Percentiles rank a stretch among this genome's conserved stretches.
These are phyloP conservation scores for Schizonepeta tenuifolia DNA, from an alignment of 257 asterid genomes.

Conservation along the genomic window DNA sequence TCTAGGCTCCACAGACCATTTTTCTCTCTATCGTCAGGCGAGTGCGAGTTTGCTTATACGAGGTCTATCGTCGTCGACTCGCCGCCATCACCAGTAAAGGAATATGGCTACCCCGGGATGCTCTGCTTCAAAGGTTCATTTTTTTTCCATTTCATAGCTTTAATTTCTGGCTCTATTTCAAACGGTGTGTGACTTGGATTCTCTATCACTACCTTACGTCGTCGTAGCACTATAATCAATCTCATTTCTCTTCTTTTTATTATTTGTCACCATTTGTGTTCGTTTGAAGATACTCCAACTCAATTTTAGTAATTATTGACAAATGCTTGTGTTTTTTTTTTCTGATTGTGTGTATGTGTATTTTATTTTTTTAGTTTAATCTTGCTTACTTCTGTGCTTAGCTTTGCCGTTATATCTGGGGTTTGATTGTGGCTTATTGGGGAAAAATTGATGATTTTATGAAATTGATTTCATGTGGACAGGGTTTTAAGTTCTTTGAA, in stretches of 20 bases:
- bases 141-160: no score
- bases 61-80: no score
- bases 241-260: background rate
- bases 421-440: background rate
- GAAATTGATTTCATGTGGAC: conserved; percentile 2
- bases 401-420: conserved; percentile 10
- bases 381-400: background rate
- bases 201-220: conserved; percentile 90
- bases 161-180: background rate
- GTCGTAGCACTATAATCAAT: conserved; percentile 72
- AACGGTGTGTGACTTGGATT: conserved; percentile 48
- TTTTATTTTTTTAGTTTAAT: background rate
- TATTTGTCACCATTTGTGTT: background rate
- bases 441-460: background rate
- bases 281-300: background rate
- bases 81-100: no score
- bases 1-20: no score
- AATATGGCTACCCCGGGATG: no score
- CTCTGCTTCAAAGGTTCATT: no score
- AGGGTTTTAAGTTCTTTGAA: background rate
- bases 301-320: conserved; percentile 22
- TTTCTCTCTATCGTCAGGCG: no score
- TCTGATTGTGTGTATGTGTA: background rate
- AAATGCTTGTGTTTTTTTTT: background rate
- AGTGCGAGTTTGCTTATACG: no score